phyloP scores from a whole-genome alignment of 768 basidiomycete species.

The Rhizopogon vulgaris region DNA sequence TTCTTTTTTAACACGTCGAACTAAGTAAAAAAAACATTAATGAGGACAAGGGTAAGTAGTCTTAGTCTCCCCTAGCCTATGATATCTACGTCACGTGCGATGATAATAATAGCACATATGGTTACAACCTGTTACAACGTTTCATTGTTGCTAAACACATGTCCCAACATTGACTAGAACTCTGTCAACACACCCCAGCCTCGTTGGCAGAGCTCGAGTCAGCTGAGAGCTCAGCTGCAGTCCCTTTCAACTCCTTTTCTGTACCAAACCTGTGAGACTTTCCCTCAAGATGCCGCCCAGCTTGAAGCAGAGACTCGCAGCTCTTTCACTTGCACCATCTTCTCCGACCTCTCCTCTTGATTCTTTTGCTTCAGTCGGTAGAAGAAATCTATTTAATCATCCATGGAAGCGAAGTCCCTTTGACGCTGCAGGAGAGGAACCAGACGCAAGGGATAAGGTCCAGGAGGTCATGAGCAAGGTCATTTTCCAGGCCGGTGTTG shows the following conservation, averaged over 20 bases:
- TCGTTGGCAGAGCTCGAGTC: not conserved
- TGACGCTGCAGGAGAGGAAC: slow-evolving; percentile 17
- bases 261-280: not conserved
- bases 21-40: too few species aligned
- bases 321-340: slow-evolving; percentile 50
- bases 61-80: too few species aligned
- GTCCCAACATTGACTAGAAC: not conserved
- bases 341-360: slow-evolving; percentile 35
- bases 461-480: slow-evolving; percentile 64
- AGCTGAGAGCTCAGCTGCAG: too few species aligned
- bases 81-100: too few species aligned
- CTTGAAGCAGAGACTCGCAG: slow-evolving; percentile 63
- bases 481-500: slow-evolving; percentile 86
- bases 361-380: slow-evolving; percentile 18
- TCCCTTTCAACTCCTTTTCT: not conserved
- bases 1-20: too few species aligned
- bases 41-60: too few species aligned
- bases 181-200: not conserved
- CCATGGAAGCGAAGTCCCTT: slow-evolving; percentile 45
- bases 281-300: slow-evolving; percentile 27
- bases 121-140: slow-evolving; percentile 1
- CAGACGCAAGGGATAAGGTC: slow-evolving; percentile 35
- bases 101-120: not conserved
- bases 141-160: not conserved
- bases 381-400: slow-evolving; percentile 40